phyloP scores from a whole-genome alignment of 2,329 filamentous ascomycete species.

The Hypoxylon sp. region DNA sequence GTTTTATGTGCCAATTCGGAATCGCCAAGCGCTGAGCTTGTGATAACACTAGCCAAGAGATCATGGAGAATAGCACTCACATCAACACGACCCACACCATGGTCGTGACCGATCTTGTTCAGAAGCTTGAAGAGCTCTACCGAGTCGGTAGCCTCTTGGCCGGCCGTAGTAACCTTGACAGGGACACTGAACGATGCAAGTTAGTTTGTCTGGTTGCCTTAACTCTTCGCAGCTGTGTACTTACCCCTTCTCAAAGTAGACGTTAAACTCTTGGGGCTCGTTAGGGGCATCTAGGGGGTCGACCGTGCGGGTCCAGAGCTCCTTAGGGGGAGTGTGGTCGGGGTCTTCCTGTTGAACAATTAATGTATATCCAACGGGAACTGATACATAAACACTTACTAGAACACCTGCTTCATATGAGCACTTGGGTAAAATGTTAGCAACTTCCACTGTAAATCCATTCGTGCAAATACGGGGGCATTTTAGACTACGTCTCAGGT shows the following conservation, averaged over 20 bases:
- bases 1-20: no score
- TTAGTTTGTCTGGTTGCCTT: no score
- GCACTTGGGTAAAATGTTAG: neutral
- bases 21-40: no score
- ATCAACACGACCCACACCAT: constrained; percentile 83
- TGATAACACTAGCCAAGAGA: neutral
- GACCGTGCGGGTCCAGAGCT: constrained; percentile 81
- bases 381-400: constrained; percentile 3
- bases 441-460: no score
- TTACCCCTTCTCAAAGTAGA: constrained; percentile 72
- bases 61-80: constrained; percentile 62
- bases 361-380: neutral
- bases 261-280: constrained; percentile 73
- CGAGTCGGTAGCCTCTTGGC: constrained; percentile 70
- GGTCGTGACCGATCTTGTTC: constrained; percentile 74
- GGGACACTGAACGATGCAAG: constrained; percentile 62
- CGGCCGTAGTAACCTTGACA: constrained; percentile 59
- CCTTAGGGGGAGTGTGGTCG: constrained; percentile 70
- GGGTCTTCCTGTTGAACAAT: constrained; percentile 76
- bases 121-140: constrained; percentile 76
- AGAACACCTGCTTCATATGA: neutral
- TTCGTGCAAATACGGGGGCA: no score
- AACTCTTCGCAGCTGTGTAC: no score
- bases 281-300: constrained; percentile 76
- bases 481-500: constrained; percentile 2